These are phyloP conservation scores for Eremomyces bilateralis DNA, from an alignment of 495 filamentous ascomycete species.

Conservation along the genomic window DNA sequence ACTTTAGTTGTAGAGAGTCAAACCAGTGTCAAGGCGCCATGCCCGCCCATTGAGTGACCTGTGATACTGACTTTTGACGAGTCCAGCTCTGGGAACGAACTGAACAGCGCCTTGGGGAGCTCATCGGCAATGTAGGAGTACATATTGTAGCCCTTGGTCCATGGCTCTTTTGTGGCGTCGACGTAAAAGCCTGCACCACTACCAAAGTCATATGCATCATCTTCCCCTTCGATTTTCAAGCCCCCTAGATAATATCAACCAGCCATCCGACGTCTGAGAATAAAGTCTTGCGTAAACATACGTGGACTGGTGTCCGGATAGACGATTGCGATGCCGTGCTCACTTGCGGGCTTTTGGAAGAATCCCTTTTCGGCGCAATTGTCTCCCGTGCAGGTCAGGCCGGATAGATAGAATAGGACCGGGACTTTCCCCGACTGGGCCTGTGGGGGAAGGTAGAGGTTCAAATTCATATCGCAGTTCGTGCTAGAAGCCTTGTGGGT, in stretches of 20 bases:
- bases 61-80: conserved; percentile 48
- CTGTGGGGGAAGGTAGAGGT: conserved; percentile 43
- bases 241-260: conserved; percentile 27
- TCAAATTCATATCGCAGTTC: conserved; percentile 43
- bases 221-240: conserved; percentile 54
- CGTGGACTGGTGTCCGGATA: conserved; percentile 91
- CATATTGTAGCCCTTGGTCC: conserved; percentile 64
- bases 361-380: conserved; percentile 96
- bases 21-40: conserved; percentile 74
- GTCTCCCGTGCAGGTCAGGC: conserved; percentile 84
- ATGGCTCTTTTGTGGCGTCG: conserved; percentile 62
- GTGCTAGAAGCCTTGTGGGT: conserved; percentile 56
- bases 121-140: conserved; percentile 73
- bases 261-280: not conserved
- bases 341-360: conserved; percentile 61
- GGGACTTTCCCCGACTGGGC: conserved; percentile 35
- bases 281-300: conserved; percentile 17
- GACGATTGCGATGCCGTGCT: conserved; percentile 64
- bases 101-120: conserved; percentile 55
- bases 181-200: conserved; percentile 85
- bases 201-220: conserved; percentile 78
- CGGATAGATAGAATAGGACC: conserved; percentile 83
- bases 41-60: conserved; percentile 91
- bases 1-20: conserved; percentile 5
- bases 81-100: conserved; percentile 40